Evolutionary conservation across 1,284 basidiomycete genomes (phyloP).

Genomic region (Meira miltonrushii): DNA sequence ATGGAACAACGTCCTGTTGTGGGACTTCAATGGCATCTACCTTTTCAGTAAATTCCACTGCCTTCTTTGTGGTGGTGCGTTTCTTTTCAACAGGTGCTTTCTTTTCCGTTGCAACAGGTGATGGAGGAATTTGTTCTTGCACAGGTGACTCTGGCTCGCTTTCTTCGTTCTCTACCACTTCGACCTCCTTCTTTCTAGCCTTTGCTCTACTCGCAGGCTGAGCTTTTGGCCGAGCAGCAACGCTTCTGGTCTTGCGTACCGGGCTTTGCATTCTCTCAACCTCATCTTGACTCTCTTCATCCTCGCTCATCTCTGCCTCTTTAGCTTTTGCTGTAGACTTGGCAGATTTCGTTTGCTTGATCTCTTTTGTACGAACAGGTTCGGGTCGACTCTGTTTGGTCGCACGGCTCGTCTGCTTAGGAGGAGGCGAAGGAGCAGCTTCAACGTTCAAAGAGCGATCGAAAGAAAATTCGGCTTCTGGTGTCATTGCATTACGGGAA

Average conservation of each 20-base stretch:
- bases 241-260: not conserved
- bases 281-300: not conserved
- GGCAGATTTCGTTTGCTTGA: no score
- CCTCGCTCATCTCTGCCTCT: not conserved
- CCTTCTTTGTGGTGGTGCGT: not conserved
- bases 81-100: not conserved
- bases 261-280: not conserved
- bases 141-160: not conserved
- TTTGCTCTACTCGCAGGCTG: not conserved
- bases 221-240: not conserved
- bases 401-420: no score
- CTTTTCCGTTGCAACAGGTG: not conserved
- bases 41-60: not conserved
- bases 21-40: not conserved
- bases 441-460: no score
- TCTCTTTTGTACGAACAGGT: no score
- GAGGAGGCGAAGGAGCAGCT: no score
- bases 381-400: no score
- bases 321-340: not conserved
- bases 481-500: no score
- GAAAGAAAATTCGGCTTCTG: no score
- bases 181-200: not conserved
- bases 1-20: not conserved
- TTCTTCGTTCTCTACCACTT: not conserved
- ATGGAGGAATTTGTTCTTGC: not conserved